These are phyloP conservation scores for Marchantia paleacea DNA, from an alignment of 225 moss, liverwort and hornwort genomes.

Conservation along the genomic window DNA sequence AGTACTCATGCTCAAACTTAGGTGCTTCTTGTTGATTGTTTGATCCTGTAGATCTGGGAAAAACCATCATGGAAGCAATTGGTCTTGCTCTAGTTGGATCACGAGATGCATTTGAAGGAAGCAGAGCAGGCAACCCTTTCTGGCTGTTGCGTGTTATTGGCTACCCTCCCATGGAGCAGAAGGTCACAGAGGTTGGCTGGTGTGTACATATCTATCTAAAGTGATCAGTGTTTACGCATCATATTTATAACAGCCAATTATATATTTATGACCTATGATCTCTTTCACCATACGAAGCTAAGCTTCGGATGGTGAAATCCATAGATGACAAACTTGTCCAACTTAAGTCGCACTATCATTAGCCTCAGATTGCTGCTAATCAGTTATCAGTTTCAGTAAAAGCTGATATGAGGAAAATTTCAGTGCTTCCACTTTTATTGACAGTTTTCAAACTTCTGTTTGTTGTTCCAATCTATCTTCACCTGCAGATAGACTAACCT, in stretches of 20 bases:
- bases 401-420: neutral
- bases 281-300: no score
- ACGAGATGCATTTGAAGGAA: slow-evolving; percentile 75
- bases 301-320: no score
- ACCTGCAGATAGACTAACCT: no score
- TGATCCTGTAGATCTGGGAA: slow-evolving; percentile 60
- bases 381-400: neutral
- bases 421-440: neutral
- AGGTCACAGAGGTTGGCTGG: slow-evolving; percentile 64
- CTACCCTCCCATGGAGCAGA: slow-evolving; percentile 60
- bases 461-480: no score
- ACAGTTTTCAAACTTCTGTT: no score
- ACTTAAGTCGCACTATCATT: no score
- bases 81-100: slow-evolving; percentile 85
- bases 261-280: no score
- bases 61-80: slow-evolving; percentile 76
- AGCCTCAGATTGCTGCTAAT: no score
- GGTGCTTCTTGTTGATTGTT: neutral
- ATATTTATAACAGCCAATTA: no score
- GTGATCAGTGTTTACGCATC: neutral
- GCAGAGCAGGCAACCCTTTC: slow-evolving; percentile 84
- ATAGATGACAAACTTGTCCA: no score
- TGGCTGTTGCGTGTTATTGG: slow-evolving; percentile 93
- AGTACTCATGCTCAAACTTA: neutral
- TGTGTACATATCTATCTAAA: slow-evolving; percentile 22